Conservation (phyloP, 73 alveolate genomes). For the Tetrahymena thermophila region DNA sequence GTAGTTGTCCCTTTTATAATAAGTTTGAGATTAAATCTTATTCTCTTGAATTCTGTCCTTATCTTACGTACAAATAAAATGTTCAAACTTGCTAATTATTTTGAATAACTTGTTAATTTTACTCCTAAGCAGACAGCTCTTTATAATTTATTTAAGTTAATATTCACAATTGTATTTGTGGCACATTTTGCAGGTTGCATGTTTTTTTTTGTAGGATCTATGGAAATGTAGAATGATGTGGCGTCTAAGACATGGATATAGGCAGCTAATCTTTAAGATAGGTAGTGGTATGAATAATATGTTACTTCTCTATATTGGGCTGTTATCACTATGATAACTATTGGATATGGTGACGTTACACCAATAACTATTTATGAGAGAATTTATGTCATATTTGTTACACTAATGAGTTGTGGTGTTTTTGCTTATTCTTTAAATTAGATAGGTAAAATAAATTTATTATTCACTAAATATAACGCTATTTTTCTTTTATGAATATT, state of each 20-base stretch:
- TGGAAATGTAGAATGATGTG: conserved; percentile 14
- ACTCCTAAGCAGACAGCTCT: not conserved
- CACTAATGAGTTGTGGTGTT: conserved; percentile 39
- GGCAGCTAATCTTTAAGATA: not conserved
- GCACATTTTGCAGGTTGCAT: conserved; percentile 41
- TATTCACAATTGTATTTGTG: conserved; percentile 15
- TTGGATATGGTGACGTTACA: conserved; percentile 81
- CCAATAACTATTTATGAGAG: conserved; percentile 73
- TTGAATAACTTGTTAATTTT: not conserved
- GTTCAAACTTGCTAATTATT: conserved; percentile 28
- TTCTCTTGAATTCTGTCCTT: conserved; percentile 21
- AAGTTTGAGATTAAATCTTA: conserved; percentile 37
- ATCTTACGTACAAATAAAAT: conserved; percentile 28
- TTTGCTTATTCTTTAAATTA: conserved; percentile 29
- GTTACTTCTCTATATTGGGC: conserved; percentile 68
- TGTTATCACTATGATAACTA: conserved; percentile 61
- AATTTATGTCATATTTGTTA: conserved; percentile 45
- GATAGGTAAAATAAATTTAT: conserved; percentile 8
- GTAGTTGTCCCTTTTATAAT: conserved; percentile 50
- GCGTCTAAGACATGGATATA: conserved; percentile 26
- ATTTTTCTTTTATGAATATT: too few species aligned
- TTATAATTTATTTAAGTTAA: conserved; percentile 12
- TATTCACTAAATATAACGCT: too few species aligned
- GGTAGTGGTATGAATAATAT: conserved; percentile 46
- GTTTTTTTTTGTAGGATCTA: conserved; percentile 31